Percentiles rank a stretch among this genome's conserved stretches.
Evolutionary conservation across 441 rosid species (phyloP).

Genomic region (Euphorbia corollata): DNA sequence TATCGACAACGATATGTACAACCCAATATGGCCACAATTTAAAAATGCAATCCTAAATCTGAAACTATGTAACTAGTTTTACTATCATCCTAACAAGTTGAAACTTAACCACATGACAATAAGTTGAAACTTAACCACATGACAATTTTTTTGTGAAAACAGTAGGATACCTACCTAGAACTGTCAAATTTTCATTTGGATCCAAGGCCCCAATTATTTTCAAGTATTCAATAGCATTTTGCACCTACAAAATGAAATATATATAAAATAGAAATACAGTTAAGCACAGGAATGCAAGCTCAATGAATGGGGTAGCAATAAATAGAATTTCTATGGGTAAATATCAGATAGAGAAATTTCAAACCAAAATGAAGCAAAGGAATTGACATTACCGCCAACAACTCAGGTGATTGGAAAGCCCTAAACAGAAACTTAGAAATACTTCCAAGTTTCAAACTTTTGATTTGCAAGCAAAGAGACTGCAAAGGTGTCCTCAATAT

Average conservation of each 20-base stretch:
- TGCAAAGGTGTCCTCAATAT: slow-evolving; percentile 89
- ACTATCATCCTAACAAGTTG: background rate
- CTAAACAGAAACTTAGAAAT: slow-evolving; percentile 69
- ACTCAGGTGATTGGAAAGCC: slow-evolving; percentile 88
- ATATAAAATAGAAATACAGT: background rate
- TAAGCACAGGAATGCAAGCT: slow-evolving; percentile 4
- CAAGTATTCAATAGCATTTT: slow-evolving; percentile 81
- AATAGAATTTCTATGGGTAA: background rate
- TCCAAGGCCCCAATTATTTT: slow-evolving; percentile 83
- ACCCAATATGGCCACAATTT: background rate
- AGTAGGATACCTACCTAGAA: slow-evolving; percentile 44
- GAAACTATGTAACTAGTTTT: background rate
- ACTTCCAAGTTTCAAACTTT: slow-evolving; percentile 73
- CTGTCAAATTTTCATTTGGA: slow-evolving; percentile 64
- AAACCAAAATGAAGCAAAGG: slow-evolving; percentile 9
- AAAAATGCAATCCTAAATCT: background rate
- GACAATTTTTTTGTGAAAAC: background rate
- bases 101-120: slow-evolving; percentile 14
- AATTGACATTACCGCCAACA: slow-evolving; percentile 49
- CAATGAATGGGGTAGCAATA: background rate
- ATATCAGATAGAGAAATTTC: background rate
- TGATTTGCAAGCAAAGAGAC: slow-evolving; percentile 87
- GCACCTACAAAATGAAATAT: slow-evolving; percentile 41
- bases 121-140: slow-evolving; percentile 11
- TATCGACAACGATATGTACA: background rate